Conservation (phyloP, 1,139 yeast genomes). For the Lodderomyces metapsilosis region DNA sequence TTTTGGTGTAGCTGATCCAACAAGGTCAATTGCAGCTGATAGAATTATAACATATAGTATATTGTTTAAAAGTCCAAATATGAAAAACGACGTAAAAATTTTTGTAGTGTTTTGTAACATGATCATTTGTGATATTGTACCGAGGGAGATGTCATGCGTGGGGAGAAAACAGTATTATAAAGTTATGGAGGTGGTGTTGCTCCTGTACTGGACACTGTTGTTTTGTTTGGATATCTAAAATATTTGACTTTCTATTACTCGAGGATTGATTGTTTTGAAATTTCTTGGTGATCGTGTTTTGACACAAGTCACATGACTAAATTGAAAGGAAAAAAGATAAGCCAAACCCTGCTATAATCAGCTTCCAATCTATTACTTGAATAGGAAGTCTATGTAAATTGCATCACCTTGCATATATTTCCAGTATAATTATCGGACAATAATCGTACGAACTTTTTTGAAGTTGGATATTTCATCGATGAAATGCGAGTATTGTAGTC, state of each 20-base stretch:
- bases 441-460: too few relatives aligned
- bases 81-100: slow-evolving; percentile 63
- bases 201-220: too few relatives aligned
- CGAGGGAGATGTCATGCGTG: background rate
- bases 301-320: background rate
- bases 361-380: background rate
- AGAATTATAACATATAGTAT: slow-evolving; percentile 87
- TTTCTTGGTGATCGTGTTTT: too few relatives aligned
- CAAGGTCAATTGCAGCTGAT: slow-evolving; percentile 89
- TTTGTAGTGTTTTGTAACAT: background rate
- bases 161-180: too few relatives aligned
- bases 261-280: too few relatives aligned
- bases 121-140: background rate
- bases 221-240: too few relatives aligned
- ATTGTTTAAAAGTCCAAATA: slow-evolving; percentile 85
- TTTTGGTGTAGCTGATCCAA: slow-evolving; percentile 80
- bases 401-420: too few relatives aligned
- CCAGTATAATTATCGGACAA: too few relatives aligned
- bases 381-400: background rate
- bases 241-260: too few relatives aligned
- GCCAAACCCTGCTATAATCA: background rate
- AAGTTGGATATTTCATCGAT: too few relatives aligned
- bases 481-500: too few relatives aligned
- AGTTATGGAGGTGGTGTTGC: too few relatives aligned
- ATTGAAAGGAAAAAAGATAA: background rate